Conservation (phyloP, 73 alveolate genomes). For the Paramecium pentaurelia region DNA sequence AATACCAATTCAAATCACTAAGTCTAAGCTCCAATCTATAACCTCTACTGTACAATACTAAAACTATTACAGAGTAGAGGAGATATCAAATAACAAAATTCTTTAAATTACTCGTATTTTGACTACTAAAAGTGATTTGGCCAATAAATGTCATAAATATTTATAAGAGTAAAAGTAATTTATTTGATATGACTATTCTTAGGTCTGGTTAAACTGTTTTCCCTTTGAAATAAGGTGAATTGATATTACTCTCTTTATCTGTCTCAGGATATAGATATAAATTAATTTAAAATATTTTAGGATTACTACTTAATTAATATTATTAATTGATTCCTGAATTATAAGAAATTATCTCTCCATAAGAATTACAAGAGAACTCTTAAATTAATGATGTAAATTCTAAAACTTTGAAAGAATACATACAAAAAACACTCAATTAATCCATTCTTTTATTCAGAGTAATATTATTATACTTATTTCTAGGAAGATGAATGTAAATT, state of each 20-base stretch:
- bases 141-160: neutral
- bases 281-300: neutral
- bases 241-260: neutral
- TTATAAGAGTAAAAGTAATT: neutral
- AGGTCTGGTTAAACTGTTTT: neutral
- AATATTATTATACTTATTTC: neutral
- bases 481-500: conserved; percentile 4
- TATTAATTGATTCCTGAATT: neutral
- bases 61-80: neutral
- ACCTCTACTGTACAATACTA: neutral
- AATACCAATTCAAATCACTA: neutral
- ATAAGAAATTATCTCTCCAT: neutral
- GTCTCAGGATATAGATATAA: neutral
- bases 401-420: neutral
- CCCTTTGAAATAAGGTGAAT: neutral
- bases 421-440: neutral
- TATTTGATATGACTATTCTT: neutral
- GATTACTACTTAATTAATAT: neutral
- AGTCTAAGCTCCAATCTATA: neutral
- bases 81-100: neutral
- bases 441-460: neutral
- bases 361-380: neutral
- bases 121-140: neutral
- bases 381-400: neutral
- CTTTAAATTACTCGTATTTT: neutral